Conservation (phyloP, 2,329 filamentous ascomycete genomes). For the Simplicillium sp. region DNA sequence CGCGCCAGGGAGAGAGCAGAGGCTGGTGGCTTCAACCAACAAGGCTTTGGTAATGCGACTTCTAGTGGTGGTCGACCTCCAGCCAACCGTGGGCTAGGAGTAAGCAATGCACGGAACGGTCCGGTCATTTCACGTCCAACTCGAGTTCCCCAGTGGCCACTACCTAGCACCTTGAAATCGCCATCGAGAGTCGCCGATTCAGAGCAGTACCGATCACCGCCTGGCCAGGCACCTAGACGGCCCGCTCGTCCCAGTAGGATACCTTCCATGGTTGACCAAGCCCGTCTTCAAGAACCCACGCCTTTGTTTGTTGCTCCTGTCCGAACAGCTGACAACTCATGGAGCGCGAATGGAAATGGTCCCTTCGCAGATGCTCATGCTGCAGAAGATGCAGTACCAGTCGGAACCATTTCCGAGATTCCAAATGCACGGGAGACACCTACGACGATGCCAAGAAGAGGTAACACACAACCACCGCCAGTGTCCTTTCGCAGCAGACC, state of each 20-base stretch:
- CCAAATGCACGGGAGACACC: too few relatives aligned
- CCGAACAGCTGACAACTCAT: conserved; percentile 21
- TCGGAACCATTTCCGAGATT: conserved; percentile 36
- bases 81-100: too few relatives aligned
- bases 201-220: conserved; percentile 39
- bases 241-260: conserved; percentile 52
- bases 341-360: conserved; percentile 16
- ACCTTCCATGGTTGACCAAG: conserved; percentile 48
- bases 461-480: conserved; percentile 48
- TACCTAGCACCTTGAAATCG: conserved; percentile 29
- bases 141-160: conserved; percentile 45
- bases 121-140: conserved; percentile 43
- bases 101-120: conserved; percentile 8
- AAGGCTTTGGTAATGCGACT: too few relatives aligned
- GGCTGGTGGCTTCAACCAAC: conserved; percentile 21
- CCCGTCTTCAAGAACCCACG: conserved; percentile 44
- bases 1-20: conserved; percentile 44
- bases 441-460: conserved; percentile 28
- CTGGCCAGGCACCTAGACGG: conserved; percentile 43
- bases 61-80: too few relatives aligned
- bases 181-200: conserved; percentile 19
- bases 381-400: too few relatives aligned
- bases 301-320: conserved; percentile 33
- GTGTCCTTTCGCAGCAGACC: conserved; percentile 42
- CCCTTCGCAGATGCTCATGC: too few relatives aligned